Base-by-base conservation (phyloP, 371 early-diverging fungal genomes). In the Rhizomucor miehei region DNA sequence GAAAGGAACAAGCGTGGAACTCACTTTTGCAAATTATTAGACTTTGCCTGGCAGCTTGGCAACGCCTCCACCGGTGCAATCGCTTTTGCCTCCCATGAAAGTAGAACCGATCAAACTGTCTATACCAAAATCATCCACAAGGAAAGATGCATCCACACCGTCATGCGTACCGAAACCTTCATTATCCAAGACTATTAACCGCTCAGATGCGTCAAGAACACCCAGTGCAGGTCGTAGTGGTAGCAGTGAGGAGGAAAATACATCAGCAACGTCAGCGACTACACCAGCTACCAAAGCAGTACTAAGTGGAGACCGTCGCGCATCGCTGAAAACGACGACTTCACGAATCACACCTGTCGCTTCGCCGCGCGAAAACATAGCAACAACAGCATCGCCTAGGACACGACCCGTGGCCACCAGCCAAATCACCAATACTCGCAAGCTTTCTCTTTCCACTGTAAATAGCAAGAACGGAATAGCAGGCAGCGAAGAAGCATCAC, bases 11-110 rank as follows among this genome's bases (percentile, higher is more conserved):
- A 41, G 48, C 52, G 11, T 45, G 8, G 36, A 21, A 12, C 21
- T 10, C 14, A 38, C 46, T 40, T 50, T 19, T 29, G 37, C 9
- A 19, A 52, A 14, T 29, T 5, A 29, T 29, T 63, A 77, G 75
- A 75, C 79, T 3, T 55, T 79, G 20, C 79, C 79, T 23, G 79
- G 79, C 11, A 79, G 56, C 53, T 52, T 79, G 14, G 79, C 73
- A 1, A 69, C 65, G n/a, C 75, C 75, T 10, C 75, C 75, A 6
- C 63, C 63, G 19, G 65, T 79, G 39, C 67, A 71, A 39, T 52
- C 72, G 0, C 35, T 73, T 47, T 21, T 79, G 21, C 79, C 79
- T 21, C 79, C 79, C 4, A 79, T 79, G 75, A 79, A 75, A 21
- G 40, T 79, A 4, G 75, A 75, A 19, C 79, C 79, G 0, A 66